Percentiles rank a stretch among this genome's conserved stretches.
These are phyloP conservation scores for Lactifluus hygrophoroides DNA, from an alignment of 768 basidiomycete species.

Conservation along the genomic window DNA sequence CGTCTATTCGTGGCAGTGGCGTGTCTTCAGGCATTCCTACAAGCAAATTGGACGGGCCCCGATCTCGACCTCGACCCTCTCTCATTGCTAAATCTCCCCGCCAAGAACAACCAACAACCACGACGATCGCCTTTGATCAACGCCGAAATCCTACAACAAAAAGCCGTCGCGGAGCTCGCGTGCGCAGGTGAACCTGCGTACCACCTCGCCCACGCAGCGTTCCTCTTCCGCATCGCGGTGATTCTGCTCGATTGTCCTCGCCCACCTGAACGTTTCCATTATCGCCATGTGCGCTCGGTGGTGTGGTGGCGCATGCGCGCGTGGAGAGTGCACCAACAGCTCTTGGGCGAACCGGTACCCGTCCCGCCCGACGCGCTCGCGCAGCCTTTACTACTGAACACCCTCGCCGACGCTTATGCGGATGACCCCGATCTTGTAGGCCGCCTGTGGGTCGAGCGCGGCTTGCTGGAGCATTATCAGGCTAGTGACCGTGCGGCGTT, in stretches of 20 bases:
- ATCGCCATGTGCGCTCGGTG: slow-evolving; percentile 35
- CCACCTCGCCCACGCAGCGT: slow-evolving; percentile 65
- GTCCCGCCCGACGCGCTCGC: slow-evolving; percentile 32
- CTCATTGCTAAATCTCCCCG: slow-evolving; percentile 31
- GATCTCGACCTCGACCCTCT: slow-evolving; percentile 51
- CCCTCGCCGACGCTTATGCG: slow-evolving; percentile 31
- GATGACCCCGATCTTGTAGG: slow-evolving; percentile 58
- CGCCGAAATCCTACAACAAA: slow-evolving; percentile 47
- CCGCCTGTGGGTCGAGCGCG: slow-evolving; percentile 63
- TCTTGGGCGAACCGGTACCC: slow-evolving; percentile 78
- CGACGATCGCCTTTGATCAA: slow-evolving; percentile 21
- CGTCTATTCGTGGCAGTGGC: slow-evolving; percentile 65
- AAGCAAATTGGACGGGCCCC: slow-evolving; percentile 96
- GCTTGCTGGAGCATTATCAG: slow-evolving; percentile 70
- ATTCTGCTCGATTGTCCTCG: slow-evolving; percentile 50
- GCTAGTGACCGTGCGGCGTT: slow-evolving; percentile 70
- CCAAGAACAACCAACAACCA: slow-evolving; percentile 21
- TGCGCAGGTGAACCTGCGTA: slow-evolving; percentile 91
- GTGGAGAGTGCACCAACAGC: slow-evolving; percentile 61
- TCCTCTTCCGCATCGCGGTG: slow-evolving; percentile 69
- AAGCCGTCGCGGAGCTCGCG: slow-evolving; percentile 68
- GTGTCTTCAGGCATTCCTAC: slow-evolving; percentile 82
- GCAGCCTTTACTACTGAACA: too few relatives aligned
- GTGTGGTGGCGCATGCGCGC: slow-evolving; percentile 83
- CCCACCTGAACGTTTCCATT: too few relatives aligned